These are phyloP conservation scores for Nannochloropsis oceanica DNA, from an alignment of 108 stramenopile genomes.

Conservation along the genomic window DNA sequence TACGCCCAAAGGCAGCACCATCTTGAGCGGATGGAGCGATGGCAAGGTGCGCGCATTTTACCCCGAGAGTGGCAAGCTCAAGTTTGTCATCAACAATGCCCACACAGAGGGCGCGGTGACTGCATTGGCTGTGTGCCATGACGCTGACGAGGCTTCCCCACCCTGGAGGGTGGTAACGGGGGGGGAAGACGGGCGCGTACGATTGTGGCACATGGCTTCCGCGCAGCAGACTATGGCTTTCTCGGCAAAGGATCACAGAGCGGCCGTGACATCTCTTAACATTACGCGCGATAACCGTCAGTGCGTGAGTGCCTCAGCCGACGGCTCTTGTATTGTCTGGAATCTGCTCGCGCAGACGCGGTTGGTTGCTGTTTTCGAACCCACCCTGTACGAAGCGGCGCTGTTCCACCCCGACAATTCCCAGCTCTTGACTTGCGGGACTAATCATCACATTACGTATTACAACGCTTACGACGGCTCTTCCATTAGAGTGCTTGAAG, in stretches of 20 bases:
- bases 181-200: conserved; percentile 63
- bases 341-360: conserved; percentile 53
- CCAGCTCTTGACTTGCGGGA: conserved; percentile 63
- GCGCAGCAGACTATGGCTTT: conserved; percentile 53
- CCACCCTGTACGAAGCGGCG: conserved; percentile 53
- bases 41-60: conserved; percentile 73
- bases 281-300: conserved; percentile 43
- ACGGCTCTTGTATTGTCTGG: conserved; percentile 75
- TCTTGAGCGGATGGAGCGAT: conserved; percentile 67
- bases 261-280: conserved; percentile 50
- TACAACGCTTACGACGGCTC: conserved; percentile 69
- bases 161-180: conserved; percentile 55
- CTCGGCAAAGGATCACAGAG: conserved; percentile 71
- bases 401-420: conserved; percentile 69
- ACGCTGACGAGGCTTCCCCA: conserved; percentile 34
- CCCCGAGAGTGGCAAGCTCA: conserved; percentile 63
- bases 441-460: conserved; percentile 63
- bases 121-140: conserved; percentile 49
- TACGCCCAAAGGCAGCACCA: conserved; percentile 46
- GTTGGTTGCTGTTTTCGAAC: conserved; percentile 58
- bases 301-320: conserved; percentile 57
- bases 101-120: conserved; percentile 52
- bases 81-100: conserved; percentile 64
- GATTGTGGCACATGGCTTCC: conserved; percentile 56
- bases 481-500: conserved; percentile 58